These are phyloP conservation scores for Decorospora gaudefroyi DNA, from an alignment of 2,329 filamentous ascomycete genomes.

Conservation along the genomic window DNA sequence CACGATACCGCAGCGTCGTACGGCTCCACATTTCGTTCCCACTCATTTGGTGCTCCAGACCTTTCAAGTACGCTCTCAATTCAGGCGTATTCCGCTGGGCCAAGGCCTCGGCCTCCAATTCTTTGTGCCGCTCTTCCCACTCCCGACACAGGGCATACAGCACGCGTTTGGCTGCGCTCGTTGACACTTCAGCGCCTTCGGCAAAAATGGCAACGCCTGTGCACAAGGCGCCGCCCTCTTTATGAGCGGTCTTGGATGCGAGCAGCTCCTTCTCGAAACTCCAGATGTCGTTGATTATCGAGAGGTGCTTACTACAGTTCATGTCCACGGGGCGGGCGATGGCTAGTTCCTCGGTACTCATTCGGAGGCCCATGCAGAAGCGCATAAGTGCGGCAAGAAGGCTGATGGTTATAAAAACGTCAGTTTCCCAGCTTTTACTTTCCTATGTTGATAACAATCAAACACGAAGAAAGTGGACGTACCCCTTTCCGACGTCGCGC, in stretches of 20 bases:
- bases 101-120: conserved; percentile 8
- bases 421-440: too few species aligned
- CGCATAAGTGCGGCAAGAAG: conserved; percentile 51
- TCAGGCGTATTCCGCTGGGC: background rate
- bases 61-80: conserved; percentile 34
- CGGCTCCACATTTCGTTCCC: conserved; percentile 45
- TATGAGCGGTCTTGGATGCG: conserved; percentile 11
- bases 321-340: conserved; percentile 34
- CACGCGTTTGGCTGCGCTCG: conserved; percentile 34
- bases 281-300: conserved; percentile 52
- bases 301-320: conserved; percentile 48
- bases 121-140: conserved; percentile 38
- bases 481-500: conserved; percentile 50
- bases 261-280: conserved; percentile 50
- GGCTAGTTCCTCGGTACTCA: conserved; percentile 36
- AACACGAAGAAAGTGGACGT: conserved; percentile 25
- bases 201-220: conserved; percentile 40
- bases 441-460: too few species aligned
- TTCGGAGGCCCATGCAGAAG: conserved; percentile 44
- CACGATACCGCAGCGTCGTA: conserved; percentile 25
- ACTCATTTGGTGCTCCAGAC: conserved; percentile 44
- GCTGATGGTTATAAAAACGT: too few species aligned
- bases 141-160: conserved; percentile 41
- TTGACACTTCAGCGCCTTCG: conserved; percentile 27
- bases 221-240: conserved; percentile 41